Evolutionary conservation across 148 eudicot species (phyloP), one percentile per base, ranked within the genome.

Genomic region (Rhododendron vialii): DNA sequence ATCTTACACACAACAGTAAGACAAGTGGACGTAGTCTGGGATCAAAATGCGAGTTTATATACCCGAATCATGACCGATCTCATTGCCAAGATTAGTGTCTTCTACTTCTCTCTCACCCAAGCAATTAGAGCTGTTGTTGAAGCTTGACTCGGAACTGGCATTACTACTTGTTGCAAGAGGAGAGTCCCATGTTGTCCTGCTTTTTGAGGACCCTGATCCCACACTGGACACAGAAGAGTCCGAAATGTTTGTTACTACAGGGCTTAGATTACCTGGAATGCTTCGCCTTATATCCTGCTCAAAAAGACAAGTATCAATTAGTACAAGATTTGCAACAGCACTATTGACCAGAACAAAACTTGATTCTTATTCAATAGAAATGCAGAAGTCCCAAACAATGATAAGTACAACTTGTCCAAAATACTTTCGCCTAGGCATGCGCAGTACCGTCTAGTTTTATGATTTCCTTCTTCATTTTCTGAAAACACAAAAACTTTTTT

Each of bases 111-210:
- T 90, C 28, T 91, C 96, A 83, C 91, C 94, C 65, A 92, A 17
- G 65, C 85, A 89, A 45, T 89, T 86, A 12, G 90, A 90, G 83
- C 90, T 90, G 82, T 95, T 93, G 84, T 88, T 93, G 48, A 95
- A 91, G 86, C 98, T 97, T 83, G 89, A 83, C 85, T 97, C 99
- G 28, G 98, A 97, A 86, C 99, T 97, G 33, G 95, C 94, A 77
- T 92, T 96, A 89, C 99, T 97, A 88, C 99, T 97, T 57, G 99
- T 97, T 8, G 95, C 99, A 82, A 94, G 93, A 36, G 99, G 99
- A 41, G 99, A 97, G 89, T 97, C 99, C 33, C 91, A 94, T 18
- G 93, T 90, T 24, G 93, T 90, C 87, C 91, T 86, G 92, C 95
- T 93, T 78, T 92, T 91, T 45, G 92, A 81, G 2, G 92, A 92